phyloP scores from a whole-genome alignment of 495 filamentous ascomycete species.

The Neurospora discreta region DNA sequence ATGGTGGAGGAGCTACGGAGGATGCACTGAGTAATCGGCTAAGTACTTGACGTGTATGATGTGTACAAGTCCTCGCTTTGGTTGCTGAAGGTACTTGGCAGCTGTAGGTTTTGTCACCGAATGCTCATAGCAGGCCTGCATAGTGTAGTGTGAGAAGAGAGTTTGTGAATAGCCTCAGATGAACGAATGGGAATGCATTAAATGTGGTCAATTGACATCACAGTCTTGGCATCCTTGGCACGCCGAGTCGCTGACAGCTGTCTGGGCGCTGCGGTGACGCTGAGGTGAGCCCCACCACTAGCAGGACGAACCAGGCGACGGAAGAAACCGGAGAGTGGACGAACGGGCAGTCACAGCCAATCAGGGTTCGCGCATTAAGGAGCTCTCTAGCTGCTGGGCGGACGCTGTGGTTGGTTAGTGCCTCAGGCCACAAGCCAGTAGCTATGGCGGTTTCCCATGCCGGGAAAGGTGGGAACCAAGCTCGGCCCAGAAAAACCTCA shows the following conservation, averaged over 20 bases:
- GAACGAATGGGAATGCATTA: not conserved
- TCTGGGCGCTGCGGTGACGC: not conserved
- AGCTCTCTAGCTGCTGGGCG: not conserved
- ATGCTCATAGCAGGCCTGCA: not conserved
- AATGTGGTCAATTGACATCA: not conserved
- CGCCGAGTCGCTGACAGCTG: not conserved
- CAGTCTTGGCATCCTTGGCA: not conserved
- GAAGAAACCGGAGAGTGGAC: conserved; percentile 13
- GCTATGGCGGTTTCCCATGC: conserved; percentile 3
- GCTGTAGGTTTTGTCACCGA: not conserved
- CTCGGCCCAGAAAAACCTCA: conserved; percentile 41
- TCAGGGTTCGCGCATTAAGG: conserved; percentile 12
- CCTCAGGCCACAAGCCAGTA: conserved; percentile 21
- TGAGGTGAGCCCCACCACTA: not conserved
- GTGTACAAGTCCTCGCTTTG: not conserved
- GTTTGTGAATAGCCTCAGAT: not conserved
- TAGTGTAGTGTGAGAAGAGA: not conserved
- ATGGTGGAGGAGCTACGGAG: conserved; percentile 64
- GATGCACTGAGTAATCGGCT: conserved; percentile 41
- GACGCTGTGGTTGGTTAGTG: conserved; percentile 2
- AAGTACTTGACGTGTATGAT: not conserved
- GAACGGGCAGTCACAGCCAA: conserved; percentile 9
- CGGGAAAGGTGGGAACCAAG: conserved; percentile 22
- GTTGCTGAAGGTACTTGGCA: not conserved
- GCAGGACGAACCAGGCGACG: conserved; percentile 1